Conservation (phyloP, 108 stramenopile genomes). For the Nannochloropsis granulata region DNA sequence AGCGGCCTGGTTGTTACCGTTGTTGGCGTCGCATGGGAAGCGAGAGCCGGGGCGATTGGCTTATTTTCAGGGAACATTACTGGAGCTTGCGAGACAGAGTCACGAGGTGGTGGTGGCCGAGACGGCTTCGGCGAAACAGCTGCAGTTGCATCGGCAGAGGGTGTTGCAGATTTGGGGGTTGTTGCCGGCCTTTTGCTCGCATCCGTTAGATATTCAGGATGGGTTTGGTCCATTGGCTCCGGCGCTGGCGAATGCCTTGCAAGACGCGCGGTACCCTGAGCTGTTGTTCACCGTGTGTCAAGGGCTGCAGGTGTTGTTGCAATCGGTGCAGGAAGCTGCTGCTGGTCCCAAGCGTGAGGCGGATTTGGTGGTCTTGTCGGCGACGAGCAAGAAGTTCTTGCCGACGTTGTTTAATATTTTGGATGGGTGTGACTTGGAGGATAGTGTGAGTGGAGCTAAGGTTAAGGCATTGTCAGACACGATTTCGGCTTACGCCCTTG, state of each 20-base stretch:
- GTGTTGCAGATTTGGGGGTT: slow-evolving; percentile 11
- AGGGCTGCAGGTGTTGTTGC: slow-evolving; percentile 20
- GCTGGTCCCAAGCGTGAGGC: background rate
- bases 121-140: background rate
- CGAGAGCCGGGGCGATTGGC: slow-evolving; percentile 10
- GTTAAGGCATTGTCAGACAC: slow-evolving; percentile 13
- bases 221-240: slow-evolving; percentile 20
- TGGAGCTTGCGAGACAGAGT: slow-evolving; percentile 19
- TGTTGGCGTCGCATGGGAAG: slow-evolving; percentile 15
- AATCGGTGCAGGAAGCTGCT: background rate
- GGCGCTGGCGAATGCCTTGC: slow-evolving; percentile 28
- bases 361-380: slow-evolving; percentile 7
- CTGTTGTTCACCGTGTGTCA: slow-evolving; percentile 16
- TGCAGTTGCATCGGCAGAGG: background rate
- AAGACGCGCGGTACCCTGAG: slow-evolving; percentile 20
- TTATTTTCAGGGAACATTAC: slow-evolving; percentile 12
- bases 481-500: slow-evolving; percentile 15
- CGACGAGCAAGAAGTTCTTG: slow-evolving; percentile 12
- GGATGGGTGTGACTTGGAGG: background rate
- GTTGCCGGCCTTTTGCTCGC: slow-evolving; percentile 22
- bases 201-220: slow-evolving; percentile 10
- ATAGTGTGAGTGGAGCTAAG: background rate
- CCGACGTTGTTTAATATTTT: slow-evolving; percentile 12
- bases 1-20: background rate
- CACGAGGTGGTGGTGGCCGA: background rate